Evolutionary conservation across 768 basidiomycete genomes (phyloP).

Genomic region (Wakefieldia striispora): DNA sequence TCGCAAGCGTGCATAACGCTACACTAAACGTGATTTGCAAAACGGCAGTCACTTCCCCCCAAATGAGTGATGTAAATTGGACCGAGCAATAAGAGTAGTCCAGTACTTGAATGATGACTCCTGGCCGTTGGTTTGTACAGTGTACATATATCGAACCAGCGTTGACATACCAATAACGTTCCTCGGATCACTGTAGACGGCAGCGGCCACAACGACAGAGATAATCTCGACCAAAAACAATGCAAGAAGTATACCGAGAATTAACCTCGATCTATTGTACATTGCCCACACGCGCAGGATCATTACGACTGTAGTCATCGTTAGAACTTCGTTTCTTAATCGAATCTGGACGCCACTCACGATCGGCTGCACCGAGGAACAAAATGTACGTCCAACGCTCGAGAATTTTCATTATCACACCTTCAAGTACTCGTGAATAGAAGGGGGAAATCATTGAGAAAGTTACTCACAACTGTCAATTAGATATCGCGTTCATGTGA

Average conservation of each 20-base stretch:
- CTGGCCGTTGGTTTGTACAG: background rate
- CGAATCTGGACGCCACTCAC: no score
- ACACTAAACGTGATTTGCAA: background rate
- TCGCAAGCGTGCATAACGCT: background rate
- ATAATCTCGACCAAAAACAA: background rate
- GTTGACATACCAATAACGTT: background rate
- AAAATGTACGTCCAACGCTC: no score
- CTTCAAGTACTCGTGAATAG: no score
- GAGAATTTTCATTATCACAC: no score
- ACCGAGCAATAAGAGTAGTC: background rate
- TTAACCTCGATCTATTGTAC: background rate
- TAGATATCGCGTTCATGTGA: no score
- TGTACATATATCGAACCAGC: background rate
- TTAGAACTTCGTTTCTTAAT: no score
- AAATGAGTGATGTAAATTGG: background rate
- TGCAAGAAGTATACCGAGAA: background rate
- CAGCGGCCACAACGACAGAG: no score
- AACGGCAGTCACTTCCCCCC: background rate
- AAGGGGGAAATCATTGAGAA: no score
- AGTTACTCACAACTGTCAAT: no score
- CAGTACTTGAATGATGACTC: background rate
- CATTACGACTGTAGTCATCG: background rate
- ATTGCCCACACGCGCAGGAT: background rate
- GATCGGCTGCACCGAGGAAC: no score
- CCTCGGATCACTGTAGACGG: background rate